A percentile compares a stretch with the other conserved stretches of the same genome.
These are phyloP conservation scores for Chlamydomonas reinhardtii DNA, from an alignment of 163 green algal genomes.

Conservation along the genomic window DNA sequence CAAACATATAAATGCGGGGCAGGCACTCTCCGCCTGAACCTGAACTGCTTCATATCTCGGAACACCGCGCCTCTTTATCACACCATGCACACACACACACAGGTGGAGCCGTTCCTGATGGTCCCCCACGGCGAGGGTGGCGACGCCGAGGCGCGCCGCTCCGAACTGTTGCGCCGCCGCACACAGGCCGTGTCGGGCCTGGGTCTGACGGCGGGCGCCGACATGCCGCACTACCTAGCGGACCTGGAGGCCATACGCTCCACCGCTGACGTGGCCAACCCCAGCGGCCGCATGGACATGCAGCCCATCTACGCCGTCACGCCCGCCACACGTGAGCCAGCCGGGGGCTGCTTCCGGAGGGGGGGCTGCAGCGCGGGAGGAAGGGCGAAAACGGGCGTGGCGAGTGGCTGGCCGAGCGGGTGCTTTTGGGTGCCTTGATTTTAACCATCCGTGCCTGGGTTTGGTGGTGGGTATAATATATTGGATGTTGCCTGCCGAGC, in stretches of 20 bases:
- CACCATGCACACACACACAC: background rate
- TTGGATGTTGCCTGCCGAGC: too few relatives aligned
- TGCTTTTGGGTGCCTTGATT: too few relatives aligned
- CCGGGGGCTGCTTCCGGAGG: too few relatives aligned
- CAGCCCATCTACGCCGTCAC: constrained; percentile 39
- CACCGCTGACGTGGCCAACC: background rate
- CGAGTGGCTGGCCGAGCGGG: too few relatives aligned
- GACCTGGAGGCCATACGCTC: background rate
- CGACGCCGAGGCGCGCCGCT: constrained; percentile 19
- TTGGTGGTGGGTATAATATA: too few relatives aligned
- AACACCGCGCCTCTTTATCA: background rate
- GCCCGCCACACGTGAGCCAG: constrained; percentile 2
- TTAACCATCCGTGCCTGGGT: too few relatives aligned
- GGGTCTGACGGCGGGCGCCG: constrained; percentile 8
- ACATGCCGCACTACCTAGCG: constrained; percentile 9
- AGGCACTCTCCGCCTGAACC: too few relatives aligned
- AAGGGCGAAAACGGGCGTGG: too few relatives aligned
- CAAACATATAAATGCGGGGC: too few relatives aligned
- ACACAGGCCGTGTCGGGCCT: constrained; percentile 49
- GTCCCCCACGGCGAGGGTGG: constrained; percentile 37
- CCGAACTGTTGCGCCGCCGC: constrained; percentile 41
- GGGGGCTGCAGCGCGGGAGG: too few relatives aligned
- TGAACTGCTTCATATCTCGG: too few relatives aligned
- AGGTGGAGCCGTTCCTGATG: constrained; percentile 62
- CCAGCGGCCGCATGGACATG: background rate